These are phyloP conservation scores for Cladosporium halotolerans DNA, from an alignment of 2,329 filamentous ascomycete species.

Conservation along the genomic window DNA sequence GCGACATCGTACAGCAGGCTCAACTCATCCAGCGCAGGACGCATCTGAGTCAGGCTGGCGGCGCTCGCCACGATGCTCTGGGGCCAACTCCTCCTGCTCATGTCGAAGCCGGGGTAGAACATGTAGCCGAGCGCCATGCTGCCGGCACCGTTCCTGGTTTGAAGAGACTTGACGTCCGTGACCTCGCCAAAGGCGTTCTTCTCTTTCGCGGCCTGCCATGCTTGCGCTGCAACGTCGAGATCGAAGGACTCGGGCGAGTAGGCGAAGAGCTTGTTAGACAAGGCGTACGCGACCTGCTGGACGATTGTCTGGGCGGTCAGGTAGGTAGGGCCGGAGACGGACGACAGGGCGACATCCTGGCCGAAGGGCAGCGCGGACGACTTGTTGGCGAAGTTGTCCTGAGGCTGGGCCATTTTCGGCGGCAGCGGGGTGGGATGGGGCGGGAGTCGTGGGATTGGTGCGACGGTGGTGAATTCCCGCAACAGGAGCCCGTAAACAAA, in stretches of 20 bases:
- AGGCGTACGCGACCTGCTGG: slow-evolving; percentile 89
- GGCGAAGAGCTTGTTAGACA: slow-evolving; percentile 96
- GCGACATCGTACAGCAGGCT: slow-evolving; percentile 85
- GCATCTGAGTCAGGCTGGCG: slow-evolving; percentile 71
- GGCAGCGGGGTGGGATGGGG: background rate
- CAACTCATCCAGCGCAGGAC: slow-evolving; percentile 81
- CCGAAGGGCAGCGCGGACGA: slow-evolving; percentile 49
- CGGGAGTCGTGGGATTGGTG: background rate
- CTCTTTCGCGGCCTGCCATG: slow-evolving; percentile 65
- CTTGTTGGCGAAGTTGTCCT: slow-evolving; percentile 22
- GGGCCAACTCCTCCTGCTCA: slow-evolving; percentile 83
- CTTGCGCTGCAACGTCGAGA: slow-evolving; percentile 73
- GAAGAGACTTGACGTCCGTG: slow-evolving; percentile 70
- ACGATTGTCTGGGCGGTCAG: slow-evolving; percentile 87
- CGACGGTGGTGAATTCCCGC: background rate
- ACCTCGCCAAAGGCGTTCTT: slow-evolving; percentile 76
- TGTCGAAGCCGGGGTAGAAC: slow-evolving; percentile 93
- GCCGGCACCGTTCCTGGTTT: slow-evolving; percentile 84
- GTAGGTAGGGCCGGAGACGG: slow-evolving; percentile 82
- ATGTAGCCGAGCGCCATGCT: slow-evolving; percentile 92
- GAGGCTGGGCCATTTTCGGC: slow-evolving; percentile 4
- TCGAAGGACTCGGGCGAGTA: slow-evolving; percentile 94
- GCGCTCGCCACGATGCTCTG: slow-evolving; percentile 87
- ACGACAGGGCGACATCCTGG: slow-evolving; percentile 45
- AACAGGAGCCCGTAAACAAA: slow-evolving; percentile 9